Evolutionary conservation across 2,329 filamentous ascomycete genomes (phyloP).

Genomic region (Phaeosphaeriaceae sp.): DNA sequence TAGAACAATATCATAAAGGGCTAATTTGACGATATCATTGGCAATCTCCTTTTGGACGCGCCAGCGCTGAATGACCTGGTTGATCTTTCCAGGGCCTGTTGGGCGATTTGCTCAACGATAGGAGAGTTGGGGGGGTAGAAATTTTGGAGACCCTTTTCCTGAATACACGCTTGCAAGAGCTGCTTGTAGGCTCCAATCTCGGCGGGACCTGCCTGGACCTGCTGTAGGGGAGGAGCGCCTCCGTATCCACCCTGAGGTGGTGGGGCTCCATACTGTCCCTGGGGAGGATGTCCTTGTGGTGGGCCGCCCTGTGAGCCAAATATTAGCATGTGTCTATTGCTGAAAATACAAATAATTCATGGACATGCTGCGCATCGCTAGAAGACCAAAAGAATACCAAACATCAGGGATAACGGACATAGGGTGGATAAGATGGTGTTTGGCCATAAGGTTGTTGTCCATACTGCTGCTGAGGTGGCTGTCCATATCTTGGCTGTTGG

Average conservation of each 20-base stretch:
- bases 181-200: conserved; percentile 63
- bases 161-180: conserved; percentile 61
- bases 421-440: conserved; percentile 21
- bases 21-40: conserved; percentile 67
- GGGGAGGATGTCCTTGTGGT: conserved; percentile 37
- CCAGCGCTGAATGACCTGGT: conserved; percentile 63
- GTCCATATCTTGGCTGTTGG: conserved; percentile 21
- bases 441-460: conserved; percentile 44
- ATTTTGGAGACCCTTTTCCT: conserved; percentile 64
- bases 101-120: conserved; percentile 58
- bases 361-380: conserved; percentile 1
- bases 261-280: conserved; percentile 44
- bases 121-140: conserved; percentile 65
- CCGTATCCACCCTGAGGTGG: conserved; percentile 42
- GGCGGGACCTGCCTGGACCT: conserved; percentile 54
- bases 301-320: conserved; percentile 26
- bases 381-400: background rate
- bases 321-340: conserved; percentile 16
- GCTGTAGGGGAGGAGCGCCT: conserved; percentile 43
- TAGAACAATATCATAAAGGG: conserved; percentile 67
- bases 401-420: conserved; percentile 27
- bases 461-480: conserved; percentile 31
- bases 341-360: background rate
- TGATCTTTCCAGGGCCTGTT: conserved; percentile 58
- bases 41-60: conserved; percentile 65